Evolutionary conservation across 257 asterid species (phyloP), one percentile per base, ranked within the genome.

Genomic region (Solanum bulbocastanum): DNA sequence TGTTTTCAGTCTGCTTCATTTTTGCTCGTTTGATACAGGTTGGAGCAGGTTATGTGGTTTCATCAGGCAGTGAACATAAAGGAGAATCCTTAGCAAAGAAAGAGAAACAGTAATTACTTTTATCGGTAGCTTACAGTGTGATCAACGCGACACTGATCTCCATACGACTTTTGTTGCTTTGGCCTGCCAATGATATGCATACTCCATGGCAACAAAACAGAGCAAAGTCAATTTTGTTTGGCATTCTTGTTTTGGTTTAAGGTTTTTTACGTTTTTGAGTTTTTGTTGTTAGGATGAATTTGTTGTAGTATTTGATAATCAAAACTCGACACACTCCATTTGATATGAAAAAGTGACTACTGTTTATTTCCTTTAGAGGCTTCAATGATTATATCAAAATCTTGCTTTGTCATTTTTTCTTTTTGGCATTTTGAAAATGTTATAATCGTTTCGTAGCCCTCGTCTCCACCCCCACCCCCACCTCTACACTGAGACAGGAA

Each of bases 11-110:
- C 30, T 71, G 18, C 82, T 9, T 44, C 30, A 35, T 15, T 79
- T 86, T 66, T 58, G 49, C 37, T 23, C 39, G 8, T 25, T 87
- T 5, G 68, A 23, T 78, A 87, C 94, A 96, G 99, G 96, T 97
- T 83, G 99, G 99, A 89, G 98, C 98, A 36, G 97, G 99, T 88
- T 97, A 91, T 90, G 98, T 97, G 52, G 95, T 97, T 60, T 90
- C 96, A 75, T 92, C 95, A 33, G 96, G 98, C 86, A 94, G 99
- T 84, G 99, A 95, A 88, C 86, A 95, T 90, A 95, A 91, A 89
- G 98, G 98, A 18, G 99, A 97, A 88, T 94, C 99, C 83, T 90
- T 97, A 91, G 98, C 99, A 6, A 97, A 92, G 92, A 95, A 96
- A 91, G 94, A 96, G 90, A 96, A 95, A 83, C 92, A 91, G 65